These are phyloP conservation scores for Trichomonas vaginalis DNA, from an alignment of 208 protist species.

Conservation along the genomic window DNA sequence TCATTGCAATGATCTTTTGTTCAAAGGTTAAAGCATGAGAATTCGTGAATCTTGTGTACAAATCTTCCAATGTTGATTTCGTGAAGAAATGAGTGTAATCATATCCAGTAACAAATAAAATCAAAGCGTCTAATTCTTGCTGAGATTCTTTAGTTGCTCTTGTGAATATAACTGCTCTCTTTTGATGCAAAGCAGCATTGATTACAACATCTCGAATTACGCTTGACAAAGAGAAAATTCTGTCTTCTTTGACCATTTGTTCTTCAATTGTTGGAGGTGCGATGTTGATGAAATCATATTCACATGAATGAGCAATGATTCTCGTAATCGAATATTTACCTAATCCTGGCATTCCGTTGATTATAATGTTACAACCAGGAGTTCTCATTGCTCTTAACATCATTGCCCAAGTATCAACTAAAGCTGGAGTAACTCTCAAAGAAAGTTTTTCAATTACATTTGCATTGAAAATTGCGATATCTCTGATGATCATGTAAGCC, in stretches of 20 bases:
- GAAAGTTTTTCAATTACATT: neutral
- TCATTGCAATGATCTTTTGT: neutral
- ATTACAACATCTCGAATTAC: neutral
- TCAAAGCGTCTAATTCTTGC: neutral
- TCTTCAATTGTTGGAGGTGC: neutral
- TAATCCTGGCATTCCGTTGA: neutral
- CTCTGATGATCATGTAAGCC: neutral
- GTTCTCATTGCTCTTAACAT: neutral
- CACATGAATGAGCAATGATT: neutral
- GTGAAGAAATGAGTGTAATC: neutral
- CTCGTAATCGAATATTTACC: neutral
- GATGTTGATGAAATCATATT: conserved; percentile 12
- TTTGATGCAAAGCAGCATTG: neutral
- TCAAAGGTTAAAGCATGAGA: neutral
- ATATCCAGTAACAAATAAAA: neutral
- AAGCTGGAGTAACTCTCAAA: neutral
- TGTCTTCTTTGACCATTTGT: neutral
- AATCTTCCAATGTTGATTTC: neutral
- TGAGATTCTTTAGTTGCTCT: neutral
- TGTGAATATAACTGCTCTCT: neutral
- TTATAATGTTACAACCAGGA: neutral
- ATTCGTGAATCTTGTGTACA: neutral
- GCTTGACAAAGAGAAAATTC: neutral
- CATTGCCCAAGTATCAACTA: neutral
- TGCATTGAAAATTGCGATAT: neutral